Base-by-base conservation (phyloP, 2,329 filamentous ascomycete genomes). In the Alternaria solani region DNA sequence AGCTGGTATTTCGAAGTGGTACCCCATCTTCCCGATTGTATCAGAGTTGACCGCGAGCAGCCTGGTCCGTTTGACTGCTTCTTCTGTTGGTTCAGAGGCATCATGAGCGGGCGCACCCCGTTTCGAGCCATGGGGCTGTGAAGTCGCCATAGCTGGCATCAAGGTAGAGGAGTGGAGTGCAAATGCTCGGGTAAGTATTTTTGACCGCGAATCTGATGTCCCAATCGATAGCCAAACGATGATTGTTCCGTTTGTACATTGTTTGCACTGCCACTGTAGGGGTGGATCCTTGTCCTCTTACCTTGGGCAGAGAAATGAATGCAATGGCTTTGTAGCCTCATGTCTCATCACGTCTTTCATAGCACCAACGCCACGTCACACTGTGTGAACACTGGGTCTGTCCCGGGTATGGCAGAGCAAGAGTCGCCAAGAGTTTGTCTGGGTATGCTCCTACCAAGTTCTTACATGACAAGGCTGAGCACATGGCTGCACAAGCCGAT, bases 1-100 rank as follows among this genome's bases (percentile, higher is more conserved):
- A 3, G 32, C 51, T 12, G 59, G 59, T 12, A 59, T 51, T 12
- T 32, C 8, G 8, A 62, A 55, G 18, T 7, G 23, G 51, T 51
- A 47, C 16, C 11, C 34, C 39, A 55, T 55, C n/a, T 57, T 51
- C 34, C 41, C 20, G 16, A 38, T 20, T 8, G 39, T 34, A 23
- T 32, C 11, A 5, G 42, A 20, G 30, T 46, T 28, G 28, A n/a
- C 25, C 5, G 11, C 4, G 6, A 30, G 16, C 3, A 16, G 4
- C n/a, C 20, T 39, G 7, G 14, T 34, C 11, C 26, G 25, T 28
- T 52, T 49, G 43, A n/a, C 8, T 48, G 51, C 20, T 32, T 55
- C 51, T 23, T 49, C 18, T 23, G 51, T 16, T 42, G 43, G 20
- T 28, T 43, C 6, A 12, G 20, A 6, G n/a, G 20, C 11, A 4